Conservation (phyloP, 768 basidiomycete species). For the Paxillus rubicundulus region DNA sequence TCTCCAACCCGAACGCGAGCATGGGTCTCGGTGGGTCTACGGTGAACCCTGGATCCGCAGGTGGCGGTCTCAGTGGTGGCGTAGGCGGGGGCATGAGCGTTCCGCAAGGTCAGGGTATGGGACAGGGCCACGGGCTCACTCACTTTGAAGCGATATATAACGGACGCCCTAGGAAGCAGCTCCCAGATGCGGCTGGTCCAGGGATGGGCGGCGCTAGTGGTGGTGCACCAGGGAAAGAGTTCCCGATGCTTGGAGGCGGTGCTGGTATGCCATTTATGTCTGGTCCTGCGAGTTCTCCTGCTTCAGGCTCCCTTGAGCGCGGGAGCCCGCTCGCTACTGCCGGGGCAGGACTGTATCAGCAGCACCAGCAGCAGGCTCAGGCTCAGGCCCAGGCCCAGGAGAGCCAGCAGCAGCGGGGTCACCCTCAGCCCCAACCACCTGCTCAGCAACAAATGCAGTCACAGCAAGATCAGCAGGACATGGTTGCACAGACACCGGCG, state of each 20-base stretch:
- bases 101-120: slow-evolving; percentile 16
- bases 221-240: slow-evolving; percentile 52
- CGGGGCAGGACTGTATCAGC: slow-evolving; percentile 41
- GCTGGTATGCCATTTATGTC: slow-evolving; percentile 45
- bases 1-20: slow-evolving; percentile 45
- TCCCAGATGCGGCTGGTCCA: slow-evolving; percentile 56
- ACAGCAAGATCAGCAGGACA: slow-evolving; percentile 20
- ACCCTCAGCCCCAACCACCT: slow-evolving; percentile 35
- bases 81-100: slow-evolving; percentile 12
- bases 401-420: slow-evolving; percentile 26
- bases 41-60: slow-evolving; percentile 16
- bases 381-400: slow-evolving; percentile 25
- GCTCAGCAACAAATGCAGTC: slow-evolving; percentile 18
- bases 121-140: slow-evolving; percentile 31
- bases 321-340: slow-evolving; percentile 35
- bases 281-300: slow-evolving; percentile 49
- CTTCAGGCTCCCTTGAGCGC: slow-evolving; percentile 53
- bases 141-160: slow-evolving; percentile 77
- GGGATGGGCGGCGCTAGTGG: slow-evolving; percentile 39
- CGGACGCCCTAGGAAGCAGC: slow-evolving; percentile 75
- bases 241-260: slow-evolving; percentile 55
- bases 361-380: slow-evolving; percentile 31
- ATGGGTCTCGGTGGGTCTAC: slow-evolving; percentile 19
- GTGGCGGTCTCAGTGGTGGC: slow-evolving; percentile 8
- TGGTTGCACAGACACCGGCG: slow-evolving; percentile 9